A percentile compares a stretch with the other conserved stretches of the same genome.
phyloP scores from a whole-genome alignment of 208 protist genomes.

The Crithidia expoeki region DNA sequence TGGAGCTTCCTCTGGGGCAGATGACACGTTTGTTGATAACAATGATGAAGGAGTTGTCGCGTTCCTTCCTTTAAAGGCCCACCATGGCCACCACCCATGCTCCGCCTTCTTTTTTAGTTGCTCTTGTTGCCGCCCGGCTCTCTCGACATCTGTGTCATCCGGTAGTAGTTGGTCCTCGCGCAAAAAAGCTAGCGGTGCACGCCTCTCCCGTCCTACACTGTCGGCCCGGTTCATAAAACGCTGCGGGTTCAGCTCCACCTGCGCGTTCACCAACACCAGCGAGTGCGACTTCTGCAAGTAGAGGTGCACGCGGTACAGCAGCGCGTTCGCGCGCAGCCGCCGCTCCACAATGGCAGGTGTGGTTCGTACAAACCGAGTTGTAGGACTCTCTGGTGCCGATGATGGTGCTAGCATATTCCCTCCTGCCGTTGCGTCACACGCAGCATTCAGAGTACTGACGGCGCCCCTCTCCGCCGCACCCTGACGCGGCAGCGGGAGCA shows the following conservation, averaged over 20 bases:
- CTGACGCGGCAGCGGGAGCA: not conserved
- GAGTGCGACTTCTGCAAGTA: conserved; percentile 64
- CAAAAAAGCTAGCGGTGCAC: conserved; percentile 18
- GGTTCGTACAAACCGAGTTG: not conserved
- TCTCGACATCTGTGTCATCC: not conserved
- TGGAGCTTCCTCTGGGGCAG: not conserved
- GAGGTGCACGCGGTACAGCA: conserved; percentile 63
- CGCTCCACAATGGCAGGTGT: conserved; percentile 25
- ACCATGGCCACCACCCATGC: not conserved
- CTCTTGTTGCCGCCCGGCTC: not conserved
- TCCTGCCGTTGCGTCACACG: not conserved
- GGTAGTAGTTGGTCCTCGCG: conserved; percentile 20
- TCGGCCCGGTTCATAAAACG: conserved; percentile 56
- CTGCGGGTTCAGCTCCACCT: conserved; percentile 42
- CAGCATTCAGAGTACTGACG: not conserved
- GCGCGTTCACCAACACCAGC: conserved; percentile 52
- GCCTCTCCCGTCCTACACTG: conserved; percentile 15
- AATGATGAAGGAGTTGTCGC: not conserved
- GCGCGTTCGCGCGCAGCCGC: conserved; percentile 56
- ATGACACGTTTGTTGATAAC: not conserved
- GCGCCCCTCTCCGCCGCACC: not conserved
- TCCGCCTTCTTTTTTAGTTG: not conserved
- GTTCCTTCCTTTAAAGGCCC: not conserved
- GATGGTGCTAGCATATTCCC: not conserved
- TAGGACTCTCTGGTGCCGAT: not conserved